Evolutionary conservation across 2,329 filamentous ascomycete genomes (phyloP).

Genomic region (Aureobasidium sp.): DNA sequence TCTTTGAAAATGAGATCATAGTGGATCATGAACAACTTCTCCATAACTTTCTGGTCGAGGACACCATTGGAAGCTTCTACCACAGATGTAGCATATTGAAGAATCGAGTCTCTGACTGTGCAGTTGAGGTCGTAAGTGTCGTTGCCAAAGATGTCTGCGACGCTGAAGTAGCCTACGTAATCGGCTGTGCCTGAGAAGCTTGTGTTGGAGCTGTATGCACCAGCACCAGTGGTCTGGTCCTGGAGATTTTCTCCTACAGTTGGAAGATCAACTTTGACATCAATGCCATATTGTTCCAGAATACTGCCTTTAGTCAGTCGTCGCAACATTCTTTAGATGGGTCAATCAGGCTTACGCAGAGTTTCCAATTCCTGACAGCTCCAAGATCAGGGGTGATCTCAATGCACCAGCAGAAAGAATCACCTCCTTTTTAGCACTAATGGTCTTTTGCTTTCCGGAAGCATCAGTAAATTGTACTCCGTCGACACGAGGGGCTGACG

Average conservation of each 20-base stretch:
- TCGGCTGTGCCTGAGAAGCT: constrained; percentile 28
- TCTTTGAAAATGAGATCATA: constrained; percentile 43
- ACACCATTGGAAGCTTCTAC: constrained; percentile 24
- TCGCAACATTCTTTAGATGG: not conserved
- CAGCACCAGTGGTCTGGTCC: constrained; percentile 21
- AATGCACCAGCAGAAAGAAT: constrained; percentile 32
- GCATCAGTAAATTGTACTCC: constrained; percentile 8
- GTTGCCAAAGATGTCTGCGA: constrained; percentile 29
- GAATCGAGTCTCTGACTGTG: constrained; percentile 23
- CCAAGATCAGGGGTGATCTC: constrained; percentile 29
- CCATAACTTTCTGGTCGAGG: constrained; percentile 36
- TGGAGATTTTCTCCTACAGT: constrained; percentile 32
- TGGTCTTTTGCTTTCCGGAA: constrained; percentile 18
- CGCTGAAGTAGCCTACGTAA: constrained; percentile 29
- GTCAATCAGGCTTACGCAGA: not conserved
- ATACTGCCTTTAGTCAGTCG: constrained; percentile 10
- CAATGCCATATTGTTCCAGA: constrained; percentile 25
- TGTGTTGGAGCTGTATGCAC: constrained; percentile 21
- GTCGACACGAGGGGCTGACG: not conserved
- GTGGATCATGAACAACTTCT: constrained; percentile 41
- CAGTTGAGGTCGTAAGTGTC: constrained; percentile 19
- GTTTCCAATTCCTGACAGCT: constrained; percentile 33
- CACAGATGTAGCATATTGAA: constrained; percentile 22
- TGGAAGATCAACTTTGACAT: constrained; percentile 25
- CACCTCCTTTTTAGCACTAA: constrained; percentile 24